Evolutionary conservation across 2,329 filamentous ascomycete genomes (phyloP), one percentile per base, ranked within the genome.

Genomic region (Penicillium polonicum): DNA sequence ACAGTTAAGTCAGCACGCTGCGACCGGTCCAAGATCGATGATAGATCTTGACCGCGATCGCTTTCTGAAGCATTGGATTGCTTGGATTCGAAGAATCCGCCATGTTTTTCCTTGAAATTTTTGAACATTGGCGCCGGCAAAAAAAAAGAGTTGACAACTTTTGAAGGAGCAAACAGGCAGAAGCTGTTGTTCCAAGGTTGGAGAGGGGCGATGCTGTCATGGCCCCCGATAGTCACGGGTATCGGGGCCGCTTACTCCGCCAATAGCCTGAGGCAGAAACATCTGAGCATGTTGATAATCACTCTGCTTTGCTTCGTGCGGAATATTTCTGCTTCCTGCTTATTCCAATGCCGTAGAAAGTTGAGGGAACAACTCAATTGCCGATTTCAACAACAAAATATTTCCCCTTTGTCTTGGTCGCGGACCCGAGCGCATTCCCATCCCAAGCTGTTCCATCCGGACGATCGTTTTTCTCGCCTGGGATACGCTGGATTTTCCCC

Each of bases 341-440:
- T 21, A 29, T n/a, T 27, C 21, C n/a, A 27, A 45, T 43, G 23
- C 15, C 1, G 25, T 17, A 21, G 25, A 19, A 29, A 12, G 2
- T 21, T 5, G 3, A 29, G 17, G 3, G 19, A 36, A 8, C 7
- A 35, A 36, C 17, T 57, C 35, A 57, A 25, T 58, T 68, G 41
- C 66, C 63, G 15, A 69, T 72, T 62, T 90, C 84, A 2, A 94
- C 91, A 8, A 93, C 85, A 65, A 95, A 93, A 68, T 88, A 95
- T 63, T 82, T 84, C 15, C 89, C 90, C 5, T 83, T 83, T 53
- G 80, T 91, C 67, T 83, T 85, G 17, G 83, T 79, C 0, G 90
- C 89, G 53, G 83, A 82, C 1, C 80, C 82, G 48, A 94, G 72
- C 0, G 88, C 85, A 77, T 94, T 83, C 85, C 91, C 93, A 60